Conservation (phyloP, 164 flowering plant species). For the Vitis amurensis region DNA sequence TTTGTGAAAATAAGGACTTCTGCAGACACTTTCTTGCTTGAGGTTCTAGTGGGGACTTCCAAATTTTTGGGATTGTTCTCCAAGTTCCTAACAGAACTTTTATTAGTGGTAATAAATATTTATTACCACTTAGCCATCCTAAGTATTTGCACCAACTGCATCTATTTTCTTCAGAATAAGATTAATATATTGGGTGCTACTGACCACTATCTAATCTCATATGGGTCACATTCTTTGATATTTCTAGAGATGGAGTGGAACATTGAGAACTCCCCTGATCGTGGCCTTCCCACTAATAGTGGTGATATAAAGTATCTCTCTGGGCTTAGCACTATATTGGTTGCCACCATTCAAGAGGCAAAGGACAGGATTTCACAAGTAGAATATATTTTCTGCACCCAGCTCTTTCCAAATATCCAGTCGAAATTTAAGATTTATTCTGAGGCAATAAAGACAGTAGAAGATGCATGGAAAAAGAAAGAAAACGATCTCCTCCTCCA, state of each 20-base stretch:
- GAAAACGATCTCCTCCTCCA: conserved; percentile 42
- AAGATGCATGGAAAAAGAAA: conserved; percentile 55
- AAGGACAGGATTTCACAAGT: conserved; percentile 84
- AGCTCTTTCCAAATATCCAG: conserved; percentile 70
- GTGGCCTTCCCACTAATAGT: conserved; percentile 21
- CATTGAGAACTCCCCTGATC: conserved; percentile 22
- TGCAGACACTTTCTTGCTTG: too few relatives aligned
- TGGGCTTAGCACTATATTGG: conserved; percentile 71
- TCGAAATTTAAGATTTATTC: conserved; percentile 39
- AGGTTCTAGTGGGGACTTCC: too few relatives aligned
- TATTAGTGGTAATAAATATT: too few relatives aligned
- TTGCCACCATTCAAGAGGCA: conserved; percentile 88
- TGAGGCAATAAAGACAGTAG: conserved; percentile 56
- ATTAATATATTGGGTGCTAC: too few relatives aligned
- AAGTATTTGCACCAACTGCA: too few relatives aligned
- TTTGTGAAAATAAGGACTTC: too few relatives aligned
- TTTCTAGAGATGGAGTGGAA: conserved; percentile 31
- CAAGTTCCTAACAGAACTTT: too few relatives aligned
- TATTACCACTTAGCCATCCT: too few relatives aligned
- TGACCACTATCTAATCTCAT: too few relatives aligned
- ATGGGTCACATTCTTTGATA: not conserved
- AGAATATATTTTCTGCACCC: conserved; percentile 75
- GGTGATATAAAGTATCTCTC: conserved; percentile 50
- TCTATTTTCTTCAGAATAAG: too few relatives aligned
- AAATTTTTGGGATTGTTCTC: too few relatives aligned